phyloP scores from a whole-genome alignment of 768 basidiomycete genomes.

The Termitomyces eurrhizus region DNA sequence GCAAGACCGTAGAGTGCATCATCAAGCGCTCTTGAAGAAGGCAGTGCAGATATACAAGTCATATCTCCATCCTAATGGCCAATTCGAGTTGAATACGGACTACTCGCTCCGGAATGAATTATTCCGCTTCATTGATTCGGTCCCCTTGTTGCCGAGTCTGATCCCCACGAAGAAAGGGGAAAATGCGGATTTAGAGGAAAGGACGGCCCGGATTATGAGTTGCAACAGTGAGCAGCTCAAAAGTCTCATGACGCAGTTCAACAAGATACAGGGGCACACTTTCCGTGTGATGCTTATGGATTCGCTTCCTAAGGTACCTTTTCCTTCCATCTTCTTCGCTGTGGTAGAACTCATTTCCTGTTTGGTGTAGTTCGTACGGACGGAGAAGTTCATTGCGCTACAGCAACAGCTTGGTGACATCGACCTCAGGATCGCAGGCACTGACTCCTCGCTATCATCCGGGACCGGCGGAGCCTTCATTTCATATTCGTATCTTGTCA shows the following conservation, averaged over 20 bases:
- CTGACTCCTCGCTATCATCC: background rate
- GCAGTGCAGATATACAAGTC: conserved; percentile 11
- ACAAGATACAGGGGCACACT: conserved; percentile 10
- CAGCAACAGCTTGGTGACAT: conserved; percentile 5
- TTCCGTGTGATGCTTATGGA: conserved; percentile 17
- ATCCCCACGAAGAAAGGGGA: background rate
- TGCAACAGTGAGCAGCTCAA: conserved; percentile 13
- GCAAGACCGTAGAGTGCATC: conserved; percentile 11
- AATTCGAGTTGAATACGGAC: conserved; percentile 15
- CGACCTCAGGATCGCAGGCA: background rate
- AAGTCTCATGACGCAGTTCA: conserved; percentile 10
- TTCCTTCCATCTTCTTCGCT: no score
- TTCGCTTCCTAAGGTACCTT: conserved; percentile 13
- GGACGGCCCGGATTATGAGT: conserved; percentile 7
- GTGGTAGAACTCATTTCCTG: background rate
- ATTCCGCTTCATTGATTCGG: conserved; percentile 10
- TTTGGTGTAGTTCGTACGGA: conserved; percentile 8
- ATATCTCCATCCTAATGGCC: conserved; percentile 13
- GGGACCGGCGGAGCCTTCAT: conserved; percentile 5
- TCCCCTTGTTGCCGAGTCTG: background rate
- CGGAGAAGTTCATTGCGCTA: conserved; percentile 9
- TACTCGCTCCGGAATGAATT: conserved; percentile 13
- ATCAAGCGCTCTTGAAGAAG: conserved; percentile 10
- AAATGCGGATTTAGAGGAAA: background rate
- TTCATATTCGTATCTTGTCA: conserved; percentile 9